A percentile compares a stretch with the other conserved stretches of the same genome.
These are phyloP conservation scores for Gastrolobium bilobum DNA, from an alignment of 306 rosid species.

Conservation along the genomic window DNA sequence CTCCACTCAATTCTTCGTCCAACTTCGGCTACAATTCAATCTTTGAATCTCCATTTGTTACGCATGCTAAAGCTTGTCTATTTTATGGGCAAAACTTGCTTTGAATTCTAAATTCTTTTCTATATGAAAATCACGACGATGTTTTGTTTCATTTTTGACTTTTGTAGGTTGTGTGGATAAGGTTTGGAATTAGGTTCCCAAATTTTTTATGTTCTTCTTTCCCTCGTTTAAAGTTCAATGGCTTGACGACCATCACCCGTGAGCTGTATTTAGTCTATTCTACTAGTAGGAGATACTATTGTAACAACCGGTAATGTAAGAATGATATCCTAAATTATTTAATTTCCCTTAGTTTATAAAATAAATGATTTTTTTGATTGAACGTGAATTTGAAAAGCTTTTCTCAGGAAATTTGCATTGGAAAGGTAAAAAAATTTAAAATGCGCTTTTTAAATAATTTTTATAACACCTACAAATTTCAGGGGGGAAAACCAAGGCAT, in stretches of 20 bases:
- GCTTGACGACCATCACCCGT: slow-evolving; percentile 19
- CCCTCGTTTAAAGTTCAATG: background rate
- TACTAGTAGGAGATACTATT: background rate
- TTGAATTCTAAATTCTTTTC: background rate
- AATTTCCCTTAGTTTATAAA: background rate
- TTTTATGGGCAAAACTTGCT: slow-evolving; percentile 20
- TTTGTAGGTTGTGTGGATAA: slow-evolving; percentile 44
- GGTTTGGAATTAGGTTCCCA: slow-evolving; percentile 6
- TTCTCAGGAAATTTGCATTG: background rate
- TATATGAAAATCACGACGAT: background rate
- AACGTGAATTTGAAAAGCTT: background rate
- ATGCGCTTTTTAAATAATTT: background rate
- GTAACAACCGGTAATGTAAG: background rate
- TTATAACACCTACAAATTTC: background rate
- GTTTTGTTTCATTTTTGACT: slow-evolving; percentile 39
- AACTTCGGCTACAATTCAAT: slow-evolving; percentile 10
- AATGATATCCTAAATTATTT: background rate
- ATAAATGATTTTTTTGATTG: background rate
- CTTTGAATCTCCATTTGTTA: background rate
- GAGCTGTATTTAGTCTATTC: slow-evolving; percentile 34
- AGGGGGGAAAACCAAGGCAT: no score
- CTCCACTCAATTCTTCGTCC: slow-evolving; percentile 30
- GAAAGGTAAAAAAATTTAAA: background rate
- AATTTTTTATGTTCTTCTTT: background rate
- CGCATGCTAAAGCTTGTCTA: slow-evolving; percentile 25